Base-by-base conservation (phyloP, 2,329 filamentous ascomycete species). In the Sarocladium oryzae region DNA sequence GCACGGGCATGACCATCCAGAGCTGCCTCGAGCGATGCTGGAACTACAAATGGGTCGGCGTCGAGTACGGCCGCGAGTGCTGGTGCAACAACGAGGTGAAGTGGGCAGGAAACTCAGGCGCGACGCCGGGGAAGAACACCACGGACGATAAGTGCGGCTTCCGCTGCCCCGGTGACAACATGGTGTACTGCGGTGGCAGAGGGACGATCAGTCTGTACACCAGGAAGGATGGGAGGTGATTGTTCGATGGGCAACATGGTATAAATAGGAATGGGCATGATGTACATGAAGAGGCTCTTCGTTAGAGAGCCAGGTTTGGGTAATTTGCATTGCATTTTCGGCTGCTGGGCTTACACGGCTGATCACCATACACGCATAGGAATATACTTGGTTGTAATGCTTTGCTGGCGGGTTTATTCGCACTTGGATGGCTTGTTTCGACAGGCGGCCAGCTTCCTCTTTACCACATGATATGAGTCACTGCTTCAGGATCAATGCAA, bases 51-150 rank as follows among this genome's bases (percentile, higher is more conserved):
- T 70, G 61, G 21, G 66, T 63, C 1, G 68, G 68, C 9, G 60
- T 70, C 3, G 66, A 71, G 49, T 69, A 70, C 28, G 66, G 65
- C 6, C 60, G 58, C 2, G 68, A 71, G 20, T 71, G 68, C 23
- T 70, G 65, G 61, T 71, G 68, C 37, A 66, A 66, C 4, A 61
- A 68, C 46, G 41, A 50, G 1, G 51, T 70, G 9, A 60, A 61
- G 21, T 57, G 64, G 23, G 56, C 56, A 5, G 66, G 63, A 0
- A 58, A 53, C 52, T 26, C 50, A 4, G 52, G 53, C 9, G 46
- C 43, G 15, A 55, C 51, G 2, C 58, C 61, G 0, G 66, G 63
- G 0, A 61, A 58, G 50, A 68, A 67, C 36, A 58, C 65, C 2
- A 60, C 59, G 1, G 54, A 61, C 51, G 32, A 49, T 18, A 38